phyloP scores from a whole-genome alignment of 208 protist genomes.

The Wallacemonas rigidus region DNA sequence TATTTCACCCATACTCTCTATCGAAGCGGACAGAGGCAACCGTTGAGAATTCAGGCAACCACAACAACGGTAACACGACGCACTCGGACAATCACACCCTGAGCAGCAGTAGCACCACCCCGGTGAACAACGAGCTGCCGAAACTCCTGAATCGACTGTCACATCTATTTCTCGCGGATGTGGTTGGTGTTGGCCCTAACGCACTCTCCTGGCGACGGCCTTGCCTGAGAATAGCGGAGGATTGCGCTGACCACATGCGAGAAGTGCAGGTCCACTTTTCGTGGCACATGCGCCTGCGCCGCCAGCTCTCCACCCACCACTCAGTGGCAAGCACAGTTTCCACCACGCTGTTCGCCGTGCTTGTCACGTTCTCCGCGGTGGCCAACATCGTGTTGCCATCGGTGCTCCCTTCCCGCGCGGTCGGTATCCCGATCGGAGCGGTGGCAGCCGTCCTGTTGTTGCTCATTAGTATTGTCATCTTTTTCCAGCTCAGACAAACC shows the following conservation, averaged over 20 bases:
- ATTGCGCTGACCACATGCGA: slow-evolving; percentile 69
- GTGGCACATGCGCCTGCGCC: slow-evolving; percentile 33
- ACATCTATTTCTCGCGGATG: slow-evolving; percentile 73
- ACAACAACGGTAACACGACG: slow-evolving; percentile 14
- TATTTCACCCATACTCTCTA: slow-evolving; percentile 19
- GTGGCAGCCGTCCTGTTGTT: slow-evolving; percentile 55
- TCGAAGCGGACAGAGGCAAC: not conserved
- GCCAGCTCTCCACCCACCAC: slow-evolving; percentile 51
- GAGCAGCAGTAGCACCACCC: slow-evolving; percentile 20
- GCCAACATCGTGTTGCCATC: slow-evolving; percentile 56
- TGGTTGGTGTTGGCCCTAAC: slow-evolving; percentile 63
- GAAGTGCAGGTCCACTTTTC: slow-evolving; percentile 66
- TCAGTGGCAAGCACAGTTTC: slow-evolving; percentile 42
- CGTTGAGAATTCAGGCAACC: slow-evolving; percentile 5
- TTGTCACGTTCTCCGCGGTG: slow-evolving; percentile 46
- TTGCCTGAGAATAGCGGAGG: slow-evolving; percentile 66
- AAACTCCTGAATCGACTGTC: slow-evolving; percentile 65
- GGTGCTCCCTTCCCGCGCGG: slow-evolving; percentile 35
- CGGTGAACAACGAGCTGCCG: slow-evolving; percentile 58
- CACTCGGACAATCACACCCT: slow-evolving; percentile 13
- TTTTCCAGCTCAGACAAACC: slow-evolving; percentile 49
- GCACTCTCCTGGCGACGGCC: slow-evolving; percentile 77
- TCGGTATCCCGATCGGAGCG: slow-evolving; percentile 48
- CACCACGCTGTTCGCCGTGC: slow-evolving; percentile 50
- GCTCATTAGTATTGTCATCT: slow-evolving; percentile 29